A percentile compares a stretch with the other conserved stretches of the same genome.
These are phyloP conservation scores for Penicillium sp. DNA, from an alignment of 2,329 filamentous ascomycete genomes.

Conservation along the genomic window DNA sequence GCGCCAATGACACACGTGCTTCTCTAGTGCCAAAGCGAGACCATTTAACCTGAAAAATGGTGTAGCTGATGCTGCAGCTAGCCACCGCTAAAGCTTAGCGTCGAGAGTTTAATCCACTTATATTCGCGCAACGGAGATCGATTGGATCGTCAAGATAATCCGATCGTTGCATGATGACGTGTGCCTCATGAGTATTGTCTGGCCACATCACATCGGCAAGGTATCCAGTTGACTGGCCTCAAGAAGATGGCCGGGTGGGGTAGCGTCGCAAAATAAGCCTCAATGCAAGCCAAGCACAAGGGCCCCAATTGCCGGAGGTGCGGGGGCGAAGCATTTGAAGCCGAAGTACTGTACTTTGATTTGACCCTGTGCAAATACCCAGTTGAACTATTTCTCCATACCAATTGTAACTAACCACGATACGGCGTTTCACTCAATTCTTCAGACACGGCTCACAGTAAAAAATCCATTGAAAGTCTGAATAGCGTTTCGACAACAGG, in stretches of 20 bases:
- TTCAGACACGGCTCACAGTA: neutral
- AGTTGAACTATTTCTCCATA: too few species aligned
- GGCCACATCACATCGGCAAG: neutral
- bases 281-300: neutral
- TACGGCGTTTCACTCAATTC: too few species aligned
- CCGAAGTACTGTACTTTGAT: too few species aligned
- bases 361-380: too few species aligned
- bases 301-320: neutral
- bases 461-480: neutral
- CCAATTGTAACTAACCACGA: too few species aligned
- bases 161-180: neutral
- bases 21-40: neutral
- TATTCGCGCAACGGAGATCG: neutral
- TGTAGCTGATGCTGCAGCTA: slow-evolving; percentile 14
- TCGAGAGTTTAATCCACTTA: slow-evolving; percentile 1
- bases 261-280: neutral
- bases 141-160: neutral
- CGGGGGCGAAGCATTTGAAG: too few species aligned
- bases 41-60: slow-evolving; percentile 1
- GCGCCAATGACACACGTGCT: slow-evolving; percentile 7
- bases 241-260: neutral
- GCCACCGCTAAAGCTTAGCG: slow-evolving; percentile 6
- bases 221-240: neutral
- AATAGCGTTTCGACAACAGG: neutral
- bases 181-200: neutral